Percentiles rank a stretch among this genome's conserved stretches.
Conservation (phyloP, 1,284 basidiomycete genomes). For the Fistulina hepatica region DNA sequence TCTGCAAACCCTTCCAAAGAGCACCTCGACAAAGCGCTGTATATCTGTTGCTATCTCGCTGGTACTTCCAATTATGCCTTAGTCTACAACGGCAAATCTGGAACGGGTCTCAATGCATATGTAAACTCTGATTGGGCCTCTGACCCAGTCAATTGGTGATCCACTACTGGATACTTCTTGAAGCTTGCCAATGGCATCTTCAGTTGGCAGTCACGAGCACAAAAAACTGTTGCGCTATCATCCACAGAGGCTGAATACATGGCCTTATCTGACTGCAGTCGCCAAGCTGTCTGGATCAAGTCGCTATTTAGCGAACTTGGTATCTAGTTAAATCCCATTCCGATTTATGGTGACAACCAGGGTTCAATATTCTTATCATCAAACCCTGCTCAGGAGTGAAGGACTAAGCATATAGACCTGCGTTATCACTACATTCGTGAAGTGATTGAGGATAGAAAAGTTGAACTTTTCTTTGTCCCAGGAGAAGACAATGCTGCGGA, state of each 20-base stretch:
- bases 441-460: slow-evolving; percentile 16
- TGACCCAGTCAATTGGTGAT: slow-evolving; percentile 7
- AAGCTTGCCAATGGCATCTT: slow-evolving; percentile 8
- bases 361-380: slow-evolving; percentile 23
- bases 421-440: slow-evolving; percentile 28
- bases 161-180: slow-evolving; percentile 10
- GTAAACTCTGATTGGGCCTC: slow-evolving; percentile 8
- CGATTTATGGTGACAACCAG: slow-evolving; percentile 27
- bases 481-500: slow-evolving; percentile 19
- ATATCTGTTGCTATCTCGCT: slow-evolving; percentile 18
- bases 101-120: slow-evolving; percentile 11
- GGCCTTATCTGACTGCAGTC: slow-evolving; percentile 5
- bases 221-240: slow-evolving; percentile 11
- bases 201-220: slow-evolving; percentile 10
- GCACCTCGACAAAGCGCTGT: slow-evolving; percentile 15
- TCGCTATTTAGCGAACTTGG: not conserved
- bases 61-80: slow-evolving; percentile 12
- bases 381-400: slow-evolving; percentile 20
- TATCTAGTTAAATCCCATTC: not conserved
- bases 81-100: slow-evolving; percentile 14
- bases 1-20: slow-evolving; percentile 15
- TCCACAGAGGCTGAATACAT: slow-evolving; percentile 12
- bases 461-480: slow-evolving; percentile 12
- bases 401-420: slow-evolving; percentile 33
- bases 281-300: slow-evolving; percentile 7